Evolutionary conservation across 2,329 filamentous ascomycete species (phyloP).

Genomic region (Paracamarosporium sp.): DNA sequence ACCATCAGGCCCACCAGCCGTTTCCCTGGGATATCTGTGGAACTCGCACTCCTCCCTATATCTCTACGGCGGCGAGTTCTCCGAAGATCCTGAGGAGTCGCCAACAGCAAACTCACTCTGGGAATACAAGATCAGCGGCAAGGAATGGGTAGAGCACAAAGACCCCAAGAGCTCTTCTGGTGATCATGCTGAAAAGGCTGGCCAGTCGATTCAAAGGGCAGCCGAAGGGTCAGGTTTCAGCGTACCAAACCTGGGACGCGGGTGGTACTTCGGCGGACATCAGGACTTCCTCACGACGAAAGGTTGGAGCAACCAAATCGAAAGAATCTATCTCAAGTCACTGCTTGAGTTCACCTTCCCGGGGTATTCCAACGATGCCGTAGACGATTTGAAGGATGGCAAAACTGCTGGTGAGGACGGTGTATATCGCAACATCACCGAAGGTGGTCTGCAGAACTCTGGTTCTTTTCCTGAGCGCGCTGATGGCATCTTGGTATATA

Average conservation of each 20-base stretch:
- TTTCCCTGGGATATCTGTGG: slow-evolving; percentile 79
- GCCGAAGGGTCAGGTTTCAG: slow-evolving; percentile 77
- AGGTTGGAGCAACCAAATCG: slow-evolving; percentile 72
- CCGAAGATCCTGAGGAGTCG: slow-evolving; percentile 64
- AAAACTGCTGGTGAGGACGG: slow-evolving; percentile 67
- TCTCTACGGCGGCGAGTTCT: slow-evolving; percentile 77
- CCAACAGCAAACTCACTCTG: slow-evolving; percentile 70
- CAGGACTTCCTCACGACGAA: slow-evolving; percentile 68
- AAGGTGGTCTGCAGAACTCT: slow-evolving; percentile 70
- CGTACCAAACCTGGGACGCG: slow-evolving; percentile 72
- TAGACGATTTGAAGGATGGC: slow-evolving; percentile 60
- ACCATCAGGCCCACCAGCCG: slow-evolving; percentile 72
- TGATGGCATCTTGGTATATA: slow-evolving; percentile 74
- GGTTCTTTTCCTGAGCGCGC: slow-evolving; percentile 75
- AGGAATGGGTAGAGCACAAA: slow-evolving; percentile 68
- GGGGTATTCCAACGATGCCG: slow-evolving; percentile 68
- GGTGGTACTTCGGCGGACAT: slow-evolving; percentile 82
- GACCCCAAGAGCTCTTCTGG: slow-evolving; percentile 69
- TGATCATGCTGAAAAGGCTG: slow-evolving; percentile 64
- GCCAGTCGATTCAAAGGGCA: slow-evolving; percentile 68
- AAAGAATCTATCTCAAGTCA: slow-evolving; percentile 74
- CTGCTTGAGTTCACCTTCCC: slow-evolving; percentile 79
- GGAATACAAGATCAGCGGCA: slow-evolving; percentile 69
- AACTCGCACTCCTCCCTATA: slow-evolving; percentile 73
- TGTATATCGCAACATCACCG: slow-evolving; percentile 75